Base-by-base conservation (phyloP, 2,329 filamentous ascomycete genomes). In the Chaetomium globosum region DNA sequence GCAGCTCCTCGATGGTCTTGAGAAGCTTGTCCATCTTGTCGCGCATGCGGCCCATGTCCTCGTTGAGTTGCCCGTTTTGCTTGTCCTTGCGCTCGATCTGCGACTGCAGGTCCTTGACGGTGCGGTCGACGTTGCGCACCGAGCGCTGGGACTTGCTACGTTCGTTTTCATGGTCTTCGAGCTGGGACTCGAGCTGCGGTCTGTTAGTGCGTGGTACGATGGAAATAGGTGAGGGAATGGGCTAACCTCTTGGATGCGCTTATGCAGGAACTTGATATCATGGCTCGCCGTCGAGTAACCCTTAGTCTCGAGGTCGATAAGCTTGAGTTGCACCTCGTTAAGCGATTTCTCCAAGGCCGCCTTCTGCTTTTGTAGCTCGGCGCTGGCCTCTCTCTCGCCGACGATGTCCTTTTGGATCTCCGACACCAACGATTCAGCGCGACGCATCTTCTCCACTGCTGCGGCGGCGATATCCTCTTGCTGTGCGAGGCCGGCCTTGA, bases 81-180 rank as follows among this genome's bases (percentile, higher is more conserved):
- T 96, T 97, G 70, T 98, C 94, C 72, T 93, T 92, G 71, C 95
- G 91, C 56, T 97, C 93, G 70, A 99, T 90, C 77, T 98, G 94
- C 28, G 87, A 84, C 77, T 97, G 92, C 28, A 98, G 85, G 77
- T 98, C 95, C 77, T 95, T 95, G 73, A 98, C 93, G 1, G 89
- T 92, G 67, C 94, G 92, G 79, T 98, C 95, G 30, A 97, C 89
- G 75, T 96, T 97, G 73, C 95, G 93, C 26, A 92, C 89, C 58
- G 90, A 93, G 64, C 94, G 91, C 73, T 93, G 91, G 67, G 93
- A 92, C 72, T 92, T 89, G 71, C 85, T 89, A 66, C 90, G 89
- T 71, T 90, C 88, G 51, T 84, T 87, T 76, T 96, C 92, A 69
- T 96, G 92, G 28, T 89, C 83, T 75, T 97, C 93, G 31, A 97